These are phyloP conservation scores for Stylonectria norvegica DNA, from an alignment of 2,329 filamentous ascomycete genomes.

Conservation along the genomic window DNA sequence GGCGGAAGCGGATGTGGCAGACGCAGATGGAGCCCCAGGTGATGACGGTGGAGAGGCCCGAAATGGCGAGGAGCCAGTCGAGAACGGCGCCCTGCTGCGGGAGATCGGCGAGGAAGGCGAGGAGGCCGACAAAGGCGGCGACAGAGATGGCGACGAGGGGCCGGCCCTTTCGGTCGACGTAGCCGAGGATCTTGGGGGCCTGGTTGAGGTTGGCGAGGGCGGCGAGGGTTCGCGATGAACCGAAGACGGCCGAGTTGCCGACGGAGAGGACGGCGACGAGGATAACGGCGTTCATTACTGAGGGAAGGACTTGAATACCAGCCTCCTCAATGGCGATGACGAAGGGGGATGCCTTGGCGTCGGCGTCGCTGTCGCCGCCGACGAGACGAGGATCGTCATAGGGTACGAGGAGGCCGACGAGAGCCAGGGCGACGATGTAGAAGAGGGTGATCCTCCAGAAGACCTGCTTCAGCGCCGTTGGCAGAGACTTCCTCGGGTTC, in stretches of 20 bases:
- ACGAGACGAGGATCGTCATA: constrained; percentile 66
- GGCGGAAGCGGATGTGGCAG: constrained; percentile 88
- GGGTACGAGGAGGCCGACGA: constrained; percentile 80
- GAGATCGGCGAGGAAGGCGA: constrained; percentile 73
- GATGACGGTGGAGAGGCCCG: constrained; percentile 70
- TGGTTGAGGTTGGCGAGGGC: constrained; percentile 86
- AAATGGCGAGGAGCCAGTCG: constrained; percentile 75
- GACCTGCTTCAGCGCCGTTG: constrained; percentile 86
- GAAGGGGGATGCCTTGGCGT: constrained; percentile 80
- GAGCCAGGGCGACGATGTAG: constrained; percentile 76
- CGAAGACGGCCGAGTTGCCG: constrained; percentile 88
- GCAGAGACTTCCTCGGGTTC: constrained; percentile 78
- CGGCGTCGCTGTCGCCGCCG: constrained; percentile 49
- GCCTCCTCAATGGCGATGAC: constrained; percentile 88
- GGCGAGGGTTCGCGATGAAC: constrained; percentile 83
- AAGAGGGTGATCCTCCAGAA: constrained; percentile 93
- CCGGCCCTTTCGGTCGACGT: constrained; percentile 79
- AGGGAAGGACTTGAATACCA: constrained; percentile 75
- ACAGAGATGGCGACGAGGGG: constrained; percentile 70
- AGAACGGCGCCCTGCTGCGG: constrained; percentile 61
- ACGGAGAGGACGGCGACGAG: constrained; percentile 87
- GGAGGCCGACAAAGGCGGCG: constrained; percentile 64
- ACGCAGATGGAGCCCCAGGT: constrained; percentile 84
- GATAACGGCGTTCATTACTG: constrained; percentile 93
- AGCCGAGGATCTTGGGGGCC: constrained; percentile 72